A percentile compares a stretch with the other conserved stretches of the same genome.
Evolutionary conservation across 208 protist genomes (phyloP).

Genomic region (Histomonas meleagridis): DNA sequence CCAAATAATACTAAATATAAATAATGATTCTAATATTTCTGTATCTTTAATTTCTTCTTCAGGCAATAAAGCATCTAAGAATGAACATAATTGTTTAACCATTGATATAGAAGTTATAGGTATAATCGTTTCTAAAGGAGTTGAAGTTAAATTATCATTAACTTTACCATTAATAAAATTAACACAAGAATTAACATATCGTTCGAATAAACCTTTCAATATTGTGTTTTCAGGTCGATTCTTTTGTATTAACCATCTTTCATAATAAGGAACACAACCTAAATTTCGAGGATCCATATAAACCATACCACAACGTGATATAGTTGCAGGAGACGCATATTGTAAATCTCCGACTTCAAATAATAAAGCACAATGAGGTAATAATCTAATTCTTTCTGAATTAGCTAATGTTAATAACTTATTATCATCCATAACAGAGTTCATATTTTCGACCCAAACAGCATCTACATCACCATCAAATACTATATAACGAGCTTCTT

Average conservation of each 20-base stretch:
- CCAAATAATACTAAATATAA: slow-evolving; percentile 83
- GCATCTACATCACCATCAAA: slow-evolving; percentile 98
- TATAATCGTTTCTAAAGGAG: slow-evolving; percentile 46
- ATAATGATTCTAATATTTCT: slow-evolving; percentile 69
- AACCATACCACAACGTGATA: slow-evolving; percentile 95
- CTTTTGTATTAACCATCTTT: not conserved
- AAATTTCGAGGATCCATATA: slow-evolving; percentile 92
- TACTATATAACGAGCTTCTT: slow-evolving; percentile 74
- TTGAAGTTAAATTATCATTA: not conserved
- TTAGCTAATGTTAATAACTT: slow-evolving; percentile 94
- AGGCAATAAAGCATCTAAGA: slow-evolving; percentile 67
- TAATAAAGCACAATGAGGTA: slow-evolving; percentile 73
- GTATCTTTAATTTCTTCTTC: slow-evolving; percentile 63
- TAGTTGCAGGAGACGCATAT: slow-evolving; percentile 93
- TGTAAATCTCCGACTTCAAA: slow-evolving; percentile 93
- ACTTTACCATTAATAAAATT: slow-evolving; percentile 23
- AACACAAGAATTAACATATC: not conserved
- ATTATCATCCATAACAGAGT: slow-evolving; percentile 98
- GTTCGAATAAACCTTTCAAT: not conserved
- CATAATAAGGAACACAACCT: slow-evolving; percentile 53
- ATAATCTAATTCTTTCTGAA: slow-evolving; percentile 85
- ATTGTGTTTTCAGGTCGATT: not conserved
- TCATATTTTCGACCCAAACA: slow-evolving; percentile 98
- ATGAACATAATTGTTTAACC: slow-evolving; percentile 75
- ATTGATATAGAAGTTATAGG: slow-evolving; percentile 72